These are phyloP conservation scores for Phytophthora fragariae DNA, from an alignment of 352 stramenopile species.

Conservation along the genomic window DNA sequence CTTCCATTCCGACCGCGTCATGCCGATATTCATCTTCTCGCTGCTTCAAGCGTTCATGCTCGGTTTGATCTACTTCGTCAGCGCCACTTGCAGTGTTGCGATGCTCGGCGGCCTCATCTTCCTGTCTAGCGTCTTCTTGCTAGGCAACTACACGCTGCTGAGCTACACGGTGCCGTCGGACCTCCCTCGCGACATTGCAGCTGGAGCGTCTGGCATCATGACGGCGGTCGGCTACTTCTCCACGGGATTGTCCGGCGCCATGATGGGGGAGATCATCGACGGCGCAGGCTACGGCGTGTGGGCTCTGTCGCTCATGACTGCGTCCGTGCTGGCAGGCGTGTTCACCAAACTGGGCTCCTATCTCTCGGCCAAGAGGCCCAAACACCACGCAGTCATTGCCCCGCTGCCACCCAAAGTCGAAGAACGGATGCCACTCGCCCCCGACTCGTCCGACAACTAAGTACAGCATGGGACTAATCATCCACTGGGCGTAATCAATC, in stretches of 20 bases:
- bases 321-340: conserved; percentile 56
- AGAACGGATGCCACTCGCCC: conserved; percentile 18
- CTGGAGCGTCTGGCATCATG: conserved; percentile 61
- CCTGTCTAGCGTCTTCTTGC: conserved; percentile 61
- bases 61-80: conserved; percentile 53
- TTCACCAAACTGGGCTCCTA: conserved; percentile 60
- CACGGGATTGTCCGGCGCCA: conserved; percentile 38
- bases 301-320: conserved; percentile 55
- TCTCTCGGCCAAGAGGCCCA: conserved; percentile 52
- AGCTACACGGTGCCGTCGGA: conserved; percentile 71
- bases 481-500: conserved; percentile 7
- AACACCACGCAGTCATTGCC: conserved; percentile 43
- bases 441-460: conserved; percentile 3
- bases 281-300: conserved; percentile 54
- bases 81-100: conserved; percentile 48
- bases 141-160: conserved; percentile 72
- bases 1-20: conserved; percentile 64
- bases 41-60: conserved; percentile 57
- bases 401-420: conserved; percentile 41
- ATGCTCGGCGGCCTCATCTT: conserved; percentile 59
- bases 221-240: conserved; percentile 64
- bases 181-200: conserved; percentile 63
- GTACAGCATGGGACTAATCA: conserved; percentile 15
- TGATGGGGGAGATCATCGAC: conserved; percentile 62
- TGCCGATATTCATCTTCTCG: conserved; percentile 74